These are phyloP conservation scores for Nitzschia sp. DNA, from an alignment of 108 stramenopile species.

Conservation along the genomic window DNA sequence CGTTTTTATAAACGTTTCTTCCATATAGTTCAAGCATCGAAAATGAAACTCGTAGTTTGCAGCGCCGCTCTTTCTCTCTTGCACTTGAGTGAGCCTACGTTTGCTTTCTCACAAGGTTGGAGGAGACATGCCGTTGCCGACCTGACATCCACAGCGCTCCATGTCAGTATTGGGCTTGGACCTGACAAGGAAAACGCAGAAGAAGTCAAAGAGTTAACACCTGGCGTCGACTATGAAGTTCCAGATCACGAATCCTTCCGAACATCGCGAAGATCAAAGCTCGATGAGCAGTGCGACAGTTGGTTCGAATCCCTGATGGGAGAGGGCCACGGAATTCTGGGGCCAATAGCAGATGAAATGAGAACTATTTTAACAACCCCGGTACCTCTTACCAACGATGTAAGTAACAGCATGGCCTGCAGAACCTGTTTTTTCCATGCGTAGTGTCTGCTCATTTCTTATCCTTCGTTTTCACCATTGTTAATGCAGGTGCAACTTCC, in stretches of 20 bases:
- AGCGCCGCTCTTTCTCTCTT: background rate
- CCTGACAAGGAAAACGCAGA: slow-evolving; percentile 35
- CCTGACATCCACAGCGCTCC: slow-evolving; percentile 11
- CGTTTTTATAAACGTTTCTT: too few species aligned
- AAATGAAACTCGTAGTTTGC: too few species aligned
- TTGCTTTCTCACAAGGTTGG: background rate
- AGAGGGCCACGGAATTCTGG: slow-evolving; percentile 30
- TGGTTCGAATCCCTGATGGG: slow-evolving; percentile 68
- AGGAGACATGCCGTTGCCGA: background rate
- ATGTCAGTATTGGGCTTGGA: slow-evolving; percentile 56
- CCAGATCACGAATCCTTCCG: slow-evolving; percentile 82
- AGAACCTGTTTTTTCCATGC: too few species aligned
- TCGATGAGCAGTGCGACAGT: slow-evolving; percentile 68
- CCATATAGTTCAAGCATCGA: too few species aligned
- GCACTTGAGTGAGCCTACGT: background rate
- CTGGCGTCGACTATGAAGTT: slow-evolving; percentile 54
- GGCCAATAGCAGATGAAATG: slow-evolving; percentile 39
- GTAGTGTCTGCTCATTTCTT: background rate
- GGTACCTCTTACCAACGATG: slow-evolving; percentile 49
- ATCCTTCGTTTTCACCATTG: background rate
- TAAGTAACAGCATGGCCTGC: slow-evolving; percentile 14
- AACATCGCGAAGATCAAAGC: slow-evolving; percentile 52
- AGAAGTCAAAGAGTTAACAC: slow-evolving; percentile 31
- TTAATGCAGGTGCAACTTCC: slow-evolving; percentile 29
- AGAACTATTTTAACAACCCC: slow-evolving; percentile 36